phyloP scores from a whole-genome alignment of 148 eudicot genomes.

The Suaeda aralocaspica region DNA sequence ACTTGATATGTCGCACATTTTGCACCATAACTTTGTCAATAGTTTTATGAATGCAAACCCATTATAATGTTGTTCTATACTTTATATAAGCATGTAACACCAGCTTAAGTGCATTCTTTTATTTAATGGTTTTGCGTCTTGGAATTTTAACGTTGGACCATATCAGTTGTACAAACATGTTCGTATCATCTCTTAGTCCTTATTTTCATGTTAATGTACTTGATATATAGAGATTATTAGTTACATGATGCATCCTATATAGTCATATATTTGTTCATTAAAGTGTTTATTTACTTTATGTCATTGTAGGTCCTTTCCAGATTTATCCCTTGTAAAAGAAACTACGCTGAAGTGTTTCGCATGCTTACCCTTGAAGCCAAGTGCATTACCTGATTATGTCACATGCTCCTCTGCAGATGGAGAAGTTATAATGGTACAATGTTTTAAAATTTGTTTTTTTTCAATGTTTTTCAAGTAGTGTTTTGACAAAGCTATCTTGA shows the following conservation, averaged over 20 bases:
- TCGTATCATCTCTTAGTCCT: background rate
- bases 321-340: conserved; percentile 72
- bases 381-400: conserved; percentile 36
- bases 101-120: background rate
- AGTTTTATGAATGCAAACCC: background rate
- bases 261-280: background rate
- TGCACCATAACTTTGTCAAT: background rate
- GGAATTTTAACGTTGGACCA: background rate
- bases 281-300: background rate
- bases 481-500: background rate
- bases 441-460: conserved; percentile 2
- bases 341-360: conserved; percentile 58
- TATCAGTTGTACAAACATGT: background rate
- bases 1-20: background rate
- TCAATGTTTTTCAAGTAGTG: background rate
- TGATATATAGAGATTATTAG: background rate
- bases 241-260: background rate
- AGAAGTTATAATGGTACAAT: conserved; percentile 61
- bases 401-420: conserved; percentile 68
- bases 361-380: conserved; percentile 42
- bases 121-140: background rate
- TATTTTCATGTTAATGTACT: background rate
- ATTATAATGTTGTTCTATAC: background rate
- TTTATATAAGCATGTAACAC: background rate
- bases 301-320: conserved; percentile 74